Conservation (phyloP, 2,329 filamentous ascomycete species). For the Neopestalotiopsis sp. region DNA sequence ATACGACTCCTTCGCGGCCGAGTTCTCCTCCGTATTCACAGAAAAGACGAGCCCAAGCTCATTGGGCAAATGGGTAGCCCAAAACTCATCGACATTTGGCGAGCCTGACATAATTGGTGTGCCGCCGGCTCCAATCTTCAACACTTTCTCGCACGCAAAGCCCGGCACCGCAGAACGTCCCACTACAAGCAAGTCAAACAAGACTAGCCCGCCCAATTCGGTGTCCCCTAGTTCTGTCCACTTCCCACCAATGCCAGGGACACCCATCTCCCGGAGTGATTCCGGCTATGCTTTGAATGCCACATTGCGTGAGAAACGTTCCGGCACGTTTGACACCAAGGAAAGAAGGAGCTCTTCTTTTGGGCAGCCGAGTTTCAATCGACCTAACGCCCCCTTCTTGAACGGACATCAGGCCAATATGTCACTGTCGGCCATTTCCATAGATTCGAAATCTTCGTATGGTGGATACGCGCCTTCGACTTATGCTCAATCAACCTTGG, state of each 20-base stretch:
- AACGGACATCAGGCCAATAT: conserved; percentile 66
- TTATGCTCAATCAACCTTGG: conserved; percentile 85
- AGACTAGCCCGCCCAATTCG: conserved; percentile 66
- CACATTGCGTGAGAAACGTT: conserved; percentile 91
- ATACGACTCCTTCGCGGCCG: conserved; percentile 86
- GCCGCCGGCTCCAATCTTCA: conserved; percentile 76
- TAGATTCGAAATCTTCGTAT: conserved; percentile 74
- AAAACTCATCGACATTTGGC: conserved; percentile 89
- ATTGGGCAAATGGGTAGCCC: conserved; percentile 83
- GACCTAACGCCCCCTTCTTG: conserved; percentile 77
- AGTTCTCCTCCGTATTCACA: conserved; percentile 82
- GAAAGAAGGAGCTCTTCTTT: conserved; percentile 95
- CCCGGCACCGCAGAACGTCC: conserved; percentile 77
- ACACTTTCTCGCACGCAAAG: conserved; percentile 83
- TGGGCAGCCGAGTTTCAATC: conserved; percentile 70
- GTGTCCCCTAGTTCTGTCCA: conserved; percentile 79
- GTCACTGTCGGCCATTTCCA: conserved; percentile 64
- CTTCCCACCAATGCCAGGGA: conserved; percentile 78
- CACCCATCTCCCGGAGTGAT: conserved; percentile 86
- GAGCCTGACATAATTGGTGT: conserved; percentile 61
- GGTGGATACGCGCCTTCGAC: conserved; percentile 81
- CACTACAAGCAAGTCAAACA: conserved; percentile 71
- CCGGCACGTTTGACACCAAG: conserved; percentile 78
- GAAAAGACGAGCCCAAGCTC: conserved; percentile 72
- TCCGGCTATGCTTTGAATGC: conserved; percentile 87